Conservation (phyloP, 2,329 filamentous ascomycete species). For the Phoma sp. region DNA sequence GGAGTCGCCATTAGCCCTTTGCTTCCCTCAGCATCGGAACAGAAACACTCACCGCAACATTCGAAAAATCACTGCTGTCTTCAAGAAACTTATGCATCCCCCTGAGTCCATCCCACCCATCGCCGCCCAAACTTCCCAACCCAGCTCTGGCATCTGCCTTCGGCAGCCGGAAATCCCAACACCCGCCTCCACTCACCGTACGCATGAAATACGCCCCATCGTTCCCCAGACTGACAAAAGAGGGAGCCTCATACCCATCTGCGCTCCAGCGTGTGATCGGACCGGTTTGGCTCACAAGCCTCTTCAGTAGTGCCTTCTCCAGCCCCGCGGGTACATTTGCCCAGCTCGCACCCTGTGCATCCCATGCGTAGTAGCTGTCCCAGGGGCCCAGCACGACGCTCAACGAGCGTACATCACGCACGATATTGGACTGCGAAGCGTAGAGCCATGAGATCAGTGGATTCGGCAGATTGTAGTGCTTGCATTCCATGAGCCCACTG, state of each 20-base stretch:
- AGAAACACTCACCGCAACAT: conserved; percentile 34
- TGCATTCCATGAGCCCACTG: conserved; percentile 20
- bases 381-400: conserved; percentile 38
- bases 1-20: neutral
- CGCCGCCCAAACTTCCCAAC: conserved; percentile 17
- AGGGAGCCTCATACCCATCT: conserved; percentile 36
- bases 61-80: conserved; percentile 27
- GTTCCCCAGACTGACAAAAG: conserved; percentile 38
- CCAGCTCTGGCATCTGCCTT: conserved; percentile 16
- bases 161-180: conserved; percentile 36
- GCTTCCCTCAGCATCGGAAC: neutral
- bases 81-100: conserved; percentile 39
- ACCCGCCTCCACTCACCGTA: conserved; percentile 39
- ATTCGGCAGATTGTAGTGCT: conserved; percentile 43
- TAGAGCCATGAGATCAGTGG: conserved; percentile 39
- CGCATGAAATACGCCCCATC: conserved; percentile 43
- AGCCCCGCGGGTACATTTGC: conserved; percentile 34
- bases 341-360: conserved; percentile 35
- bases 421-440: conserved; percentile 29
- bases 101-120: conserved; percentile 32
- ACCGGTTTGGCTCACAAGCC: conserved; percentile 27
- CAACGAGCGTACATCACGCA: conserved; percentile 35
- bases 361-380: conserved; percentile 40
- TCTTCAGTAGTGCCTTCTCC: conserved; percentile 33
- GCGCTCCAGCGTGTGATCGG: conserved; percentile 21